Conservation (phyloP, 495 filamentous ascomycete genomes). For the Rusavskia elegans region DNA sequence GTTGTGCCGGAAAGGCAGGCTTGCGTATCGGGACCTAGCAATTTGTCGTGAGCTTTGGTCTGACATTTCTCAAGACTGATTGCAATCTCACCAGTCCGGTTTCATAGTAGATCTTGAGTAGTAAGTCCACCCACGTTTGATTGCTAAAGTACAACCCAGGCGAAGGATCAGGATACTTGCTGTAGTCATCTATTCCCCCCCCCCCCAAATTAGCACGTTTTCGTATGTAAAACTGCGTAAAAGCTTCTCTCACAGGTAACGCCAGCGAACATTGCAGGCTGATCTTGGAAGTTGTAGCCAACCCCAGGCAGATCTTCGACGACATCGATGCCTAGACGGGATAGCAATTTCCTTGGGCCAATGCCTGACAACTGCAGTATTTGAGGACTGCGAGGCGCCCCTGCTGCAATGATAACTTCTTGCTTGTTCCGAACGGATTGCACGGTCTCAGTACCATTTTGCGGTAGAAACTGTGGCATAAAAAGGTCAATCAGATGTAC, state of each 20-base stretch:
- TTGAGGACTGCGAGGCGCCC: conserved; percentile 38
- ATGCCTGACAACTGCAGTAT: conserved; percentile 33
- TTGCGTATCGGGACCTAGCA: conserved; percentile 12
- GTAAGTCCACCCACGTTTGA: conserved; percentile 16
- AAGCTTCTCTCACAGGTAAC: conserved; percentile 5
- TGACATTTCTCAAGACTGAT: background rate
- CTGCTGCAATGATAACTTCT: conserved; percentile 41
- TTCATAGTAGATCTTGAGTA: conserved; percentile 18
- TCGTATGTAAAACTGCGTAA: background rate
- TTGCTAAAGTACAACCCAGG: conserved; percentile 4
- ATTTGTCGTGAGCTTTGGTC: background rate
- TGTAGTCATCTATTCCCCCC: conserved; percentile 9
- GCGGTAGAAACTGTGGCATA: background rate
- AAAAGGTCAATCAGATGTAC: background rate
- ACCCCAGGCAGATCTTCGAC: conserved; percentile 33
- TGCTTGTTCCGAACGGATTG: conserved; percentile 21
- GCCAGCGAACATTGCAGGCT: conserved; percentile 18
- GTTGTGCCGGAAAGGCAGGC: conserved; percentile 3
- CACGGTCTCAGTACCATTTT: background rate
- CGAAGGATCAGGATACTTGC: conserved; percentile 10
- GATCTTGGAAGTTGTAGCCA: conserved; percentile 34
- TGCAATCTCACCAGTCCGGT: conserved; percentile 16
- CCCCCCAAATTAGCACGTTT: too few species aligned
- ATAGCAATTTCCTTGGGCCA: conserved; percentile 24
- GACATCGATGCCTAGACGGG: conserved; percentile 20